phyloP scores from a whole-genome alignment of 768 basidiomycete genomes.

The Leccinum olivaceopallidum region DNA sequence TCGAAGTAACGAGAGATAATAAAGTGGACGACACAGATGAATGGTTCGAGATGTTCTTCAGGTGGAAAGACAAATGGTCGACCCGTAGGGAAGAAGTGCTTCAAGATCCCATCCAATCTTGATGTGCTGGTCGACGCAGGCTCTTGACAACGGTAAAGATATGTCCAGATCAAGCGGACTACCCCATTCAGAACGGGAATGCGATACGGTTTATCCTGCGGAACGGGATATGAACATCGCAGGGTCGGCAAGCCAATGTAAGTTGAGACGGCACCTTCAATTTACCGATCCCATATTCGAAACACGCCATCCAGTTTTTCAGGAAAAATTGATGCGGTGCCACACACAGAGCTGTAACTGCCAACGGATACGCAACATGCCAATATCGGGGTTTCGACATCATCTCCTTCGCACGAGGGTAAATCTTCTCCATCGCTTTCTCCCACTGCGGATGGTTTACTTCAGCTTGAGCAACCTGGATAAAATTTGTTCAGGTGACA shows the following conservation, averaged over 20 bases:
- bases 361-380: slow-evolving; percentile 82
- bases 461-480: slow-evolving; percentile 89
- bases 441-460: slow-evolving; percentile 96
- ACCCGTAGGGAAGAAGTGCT: slow-evolving; percentile 77
- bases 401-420: slow-evolving; percentile 82
- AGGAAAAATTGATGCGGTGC: slow-evolving; percentile 84
- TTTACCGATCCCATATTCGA: slow-evolving; percentile 72
- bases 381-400: slow-evolving; percentile 89
- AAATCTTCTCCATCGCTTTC: slow-evolving; percentile 83
- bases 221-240: slow-evolving; percentile 4
- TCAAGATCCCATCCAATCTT: slow-evolving; percentile 73
- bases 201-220: slow-evolving; percentile 77
- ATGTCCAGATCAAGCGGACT: slow-evolving; percentile 87
- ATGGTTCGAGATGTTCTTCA: slow-evolving; percentile 77
- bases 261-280: slow-evolving; percentile 60
- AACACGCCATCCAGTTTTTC: slow-evolving; percentile 74
- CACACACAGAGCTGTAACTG: slow-evolving; percentile 81
- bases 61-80: slow-evolving; percentile 58
- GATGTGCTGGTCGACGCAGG: slow-evolving; percentile 75
- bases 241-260: background rate
- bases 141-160: slow-evolving; percentile 92
- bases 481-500: background rate
- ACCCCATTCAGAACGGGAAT: slow-evolving; percentile 77
- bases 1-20: slow-evolving; percentile 83
- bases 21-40: slow-evolving; percentile 80